These are phyloP conservation scores for Kodamaea kaohsiungensis DNA, from an alignment of 805 yeast genomes.

Conservation along the genomic window DNA sequence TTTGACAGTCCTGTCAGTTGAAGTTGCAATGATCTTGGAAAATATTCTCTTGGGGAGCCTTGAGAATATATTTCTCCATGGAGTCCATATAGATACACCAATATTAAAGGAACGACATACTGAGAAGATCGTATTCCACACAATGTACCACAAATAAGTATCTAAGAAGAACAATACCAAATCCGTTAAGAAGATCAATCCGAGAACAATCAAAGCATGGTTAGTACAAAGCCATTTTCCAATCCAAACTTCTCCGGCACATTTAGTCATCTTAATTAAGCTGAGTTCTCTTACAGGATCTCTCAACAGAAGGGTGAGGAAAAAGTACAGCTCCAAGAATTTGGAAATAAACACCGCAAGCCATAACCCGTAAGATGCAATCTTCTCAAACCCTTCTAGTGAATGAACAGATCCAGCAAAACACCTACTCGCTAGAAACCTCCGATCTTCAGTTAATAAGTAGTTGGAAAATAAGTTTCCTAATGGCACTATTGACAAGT, in stretches of 20 bases:
- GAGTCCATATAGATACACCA: constrained; percentile 85
- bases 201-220: constrained; percentile 59
- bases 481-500: constrained; percentile 64
- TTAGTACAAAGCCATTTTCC: constrained; percentile 53
- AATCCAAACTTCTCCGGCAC: constrained; percentile 61
- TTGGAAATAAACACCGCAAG: constrained; percentile 64
- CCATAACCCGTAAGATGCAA: constrained; percentile 74
- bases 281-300: constrained; percentile 74
- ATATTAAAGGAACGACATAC: constrained; percentile 67
- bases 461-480: constrained; percentile 51
- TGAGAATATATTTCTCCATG: constrained; percentile 81
- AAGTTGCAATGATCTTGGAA: constrained; percentile 62
- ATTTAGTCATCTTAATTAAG: constrained; percentile 52
- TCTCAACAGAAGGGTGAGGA: constrained; percentile 66
- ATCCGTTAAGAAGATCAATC: constrained; percentile 59
- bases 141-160: constrained; percentile 82
- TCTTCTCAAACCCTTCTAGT: constrained; percentile 52
- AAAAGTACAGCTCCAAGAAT: constrained; percentile 76
- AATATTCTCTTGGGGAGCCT: constrained; percentile 74
- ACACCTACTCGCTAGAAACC: constrained; percentile 49
- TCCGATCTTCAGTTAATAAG: constrained; percentile 33
- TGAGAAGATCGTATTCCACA: constrained; percentile 76
- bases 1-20: constrained; percentile 33
- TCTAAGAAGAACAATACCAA: constrained; percentile 72
- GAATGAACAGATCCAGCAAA: constrained; percentile 63